Evolutionary conservation across 2,329 filamentous ascomycete genomes (phyloP).

Genomic region (Alternaria hordeiaustralica): DNA sequence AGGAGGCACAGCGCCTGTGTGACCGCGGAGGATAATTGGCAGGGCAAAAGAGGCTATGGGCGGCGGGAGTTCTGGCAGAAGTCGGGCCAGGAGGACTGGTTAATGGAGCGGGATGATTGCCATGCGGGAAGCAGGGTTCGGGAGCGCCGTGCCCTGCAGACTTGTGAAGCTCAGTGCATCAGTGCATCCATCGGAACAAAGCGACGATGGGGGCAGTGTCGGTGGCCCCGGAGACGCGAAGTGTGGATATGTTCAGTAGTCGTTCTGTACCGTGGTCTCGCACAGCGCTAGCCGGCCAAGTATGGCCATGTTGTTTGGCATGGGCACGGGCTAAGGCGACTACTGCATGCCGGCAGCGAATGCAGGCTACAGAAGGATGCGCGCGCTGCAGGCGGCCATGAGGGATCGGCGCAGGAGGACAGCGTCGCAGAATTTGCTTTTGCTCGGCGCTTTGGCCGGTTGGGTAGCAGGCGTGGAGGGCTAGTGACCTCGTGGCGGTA

Average conservation of each 20-base stretch:
- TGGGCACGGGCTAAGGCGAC: conserved; percentile 3
- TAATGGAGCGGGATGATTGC: neutral
- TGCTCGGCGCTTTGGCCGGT: conserved; percentile 29
- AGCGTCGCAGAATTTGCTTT: conserved; percentile 11
- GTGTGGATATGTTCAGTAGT: neutral
- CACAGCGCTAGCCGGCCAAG: neutral
- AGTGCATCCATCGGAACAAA: neutral
- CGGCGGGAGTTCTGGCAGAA: conserved; percentile 7
- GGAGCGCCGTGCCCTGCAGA: neutral
- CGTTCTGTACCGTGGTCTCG: neutral
- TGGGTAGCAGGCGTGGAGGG: conserved; percentile 25
- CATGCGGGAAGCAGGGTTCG: neutral
- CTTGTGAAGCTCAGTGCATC: neutral
- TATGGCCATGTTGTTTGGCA: neutral
- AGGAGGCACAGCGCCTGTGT: conserved; percentile 4
- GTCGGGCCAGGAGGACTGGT: neutral
- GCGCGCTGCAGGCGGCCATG: conserved; percentile 16
- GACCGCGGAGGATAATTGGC: neutral
- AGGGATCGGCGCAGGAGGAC: conserved; percentile 14
- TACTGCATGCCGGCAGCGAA: conserved; percentile 8
- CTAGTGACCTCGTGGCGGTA: conserved; percentile 36
- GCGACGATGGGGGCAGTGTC: neutral
- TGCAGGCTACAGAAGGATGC: conserved; percentile 5
- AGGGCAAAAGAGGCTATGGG: conserved; percentile 3
- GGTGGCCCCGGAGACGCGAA: neutral